Percentiles rank a stretch among this genome's conserved stretches.
phyloP scores from a whole-genome alignment of 2,329 filamentous ascomycete species.

The Blastomyces percursus region DNA sequence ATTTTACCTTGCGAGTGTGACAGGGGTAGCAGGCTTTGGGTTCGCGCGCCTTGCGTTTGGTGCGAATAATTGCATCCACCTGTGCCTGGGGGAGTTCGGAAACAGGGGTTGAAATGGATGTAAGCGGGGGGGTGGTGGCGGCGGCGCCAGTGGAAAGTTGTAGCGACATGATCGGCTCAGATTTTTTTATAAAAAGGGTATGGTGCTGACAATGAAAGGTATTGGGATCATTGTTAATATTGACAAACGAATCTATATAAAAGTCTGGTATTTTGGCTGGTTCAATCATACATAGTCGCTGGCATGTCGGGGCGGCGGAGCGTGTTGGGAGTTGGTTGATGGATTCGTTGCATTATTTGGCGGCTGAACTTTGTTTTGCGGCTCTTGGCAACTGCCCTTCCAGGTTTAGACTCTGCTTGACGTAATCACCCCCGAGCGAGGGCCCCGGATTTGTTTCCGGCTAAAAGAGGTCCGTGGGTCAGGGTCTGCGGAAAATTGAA shows the following conservation, averaged over 20 bases:
- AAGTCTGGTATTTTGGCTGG: neutral
- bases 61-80: conserved; percentile 38
- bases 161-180: neutral
- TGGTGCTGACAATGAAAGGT: neutral
- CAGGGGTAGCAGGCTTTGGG: conserved; percentile 39
- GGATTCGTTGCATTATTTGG: too few species aligned
- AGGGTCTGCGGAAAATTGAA: too few species aligned
- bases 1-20: conserved; percentile 40
- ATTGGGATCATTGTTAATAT: neutral
- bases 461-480: too few species aligned
- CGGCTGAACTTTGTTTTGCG: too few species aligned
- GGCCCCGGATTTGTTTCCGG: too few species aligned
- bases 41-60: conserved; percentile 38
- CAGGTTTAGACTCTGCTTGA: too few species aligned
- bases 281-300: neutral
- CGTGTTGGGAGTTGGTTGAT: too few species aligned
- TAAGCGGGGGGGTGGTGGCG: conserved; percentile 1
- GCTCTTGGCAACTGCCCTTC: too few species aligned
- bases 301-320: neutral
- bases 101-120: conserved; percentile 20
- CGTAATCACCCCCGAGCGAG: too few species aligned
- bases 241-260: neutral
- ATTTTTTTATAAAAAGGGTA: neutral
- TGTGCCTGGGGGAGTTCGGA: conserved; percentile 36
- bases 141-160: conserved; percentile 5